Conservation (phyloP, 495 filamentous ascomycete species). For the Penicillium macrosclerotiorum region DNA sequence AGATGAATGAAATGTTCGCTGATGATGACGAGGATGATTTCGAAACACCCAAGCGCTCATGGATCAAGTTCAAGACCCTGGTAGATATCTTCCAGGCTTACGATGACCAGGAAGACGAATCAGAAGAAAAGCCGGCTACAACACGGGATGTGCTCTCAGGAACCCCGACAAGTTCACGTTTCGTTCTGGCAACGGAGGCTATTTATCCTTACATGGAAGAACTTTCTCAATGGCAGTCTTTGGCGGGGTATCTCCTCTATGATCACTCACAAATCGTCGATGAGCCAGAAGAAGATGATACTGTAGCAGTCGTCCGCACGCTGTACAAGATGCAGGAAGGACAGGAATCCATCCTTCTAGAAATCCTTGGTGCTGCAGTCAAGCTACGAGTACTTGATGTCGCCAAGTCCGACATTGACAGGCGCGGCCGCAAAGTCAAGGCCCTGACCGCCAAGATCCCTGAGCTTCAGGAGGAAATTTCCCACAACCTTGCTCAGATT, state of each 20-base stretch:
- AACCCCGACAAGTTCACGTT: conserved; percentile 65
- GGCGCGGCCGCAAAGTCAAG: conserved; percentile 61
- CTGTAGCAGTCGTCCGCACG: conserved; percentile 54
- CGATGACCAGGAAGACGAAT: conserved; percentile 55
- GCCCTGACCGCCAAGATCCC: conserved; percentile 56
- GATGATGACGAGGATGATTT: conserved; percentile 66
- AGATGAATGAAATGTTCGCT: conserved; percentile 65
- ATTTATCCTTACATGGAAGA: conserved; percentile 79
- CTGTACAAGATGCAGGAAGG: conserved; percentile 69
- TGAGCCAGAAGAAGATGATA: conserved; percentile 51
- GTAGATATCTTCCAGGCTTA: conserved; percentile 80
- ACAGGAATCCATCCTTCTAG: conserved; percentile 82
- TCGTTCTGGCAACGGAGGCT: conserved; percentile 78
- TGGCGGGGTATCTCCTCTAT: conserved; percentile 87
- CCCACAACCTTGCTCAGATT: conserved; percentile 66
- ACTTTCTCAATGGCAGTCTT: conserved; percentile 79
- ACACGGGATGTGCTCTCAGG: conserved; percentile 39
- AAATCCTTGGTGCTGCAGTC: conserved; percentile 78
- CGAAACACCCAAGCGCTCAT: conserved; percentile 70
- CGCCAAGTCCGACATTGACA: conserved; percentile 55
- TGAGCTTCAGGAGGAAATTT: conserved; percentile 70
- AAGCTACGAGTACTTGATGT: conserved; percentile 61
- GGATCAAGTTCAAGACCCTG: conserved; percentile 89
- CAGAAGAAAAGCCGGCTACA: conserved; percentile 33
- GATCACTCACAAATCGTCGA: conserved; percentile 69